A percentile compares a stretch with the other conserved stretches of the same genome.
These are phyloP conservation scores for Solanum hybrid DNA, from an alignment of 305 asterid species.

Conservation along the genomic window DNA sequence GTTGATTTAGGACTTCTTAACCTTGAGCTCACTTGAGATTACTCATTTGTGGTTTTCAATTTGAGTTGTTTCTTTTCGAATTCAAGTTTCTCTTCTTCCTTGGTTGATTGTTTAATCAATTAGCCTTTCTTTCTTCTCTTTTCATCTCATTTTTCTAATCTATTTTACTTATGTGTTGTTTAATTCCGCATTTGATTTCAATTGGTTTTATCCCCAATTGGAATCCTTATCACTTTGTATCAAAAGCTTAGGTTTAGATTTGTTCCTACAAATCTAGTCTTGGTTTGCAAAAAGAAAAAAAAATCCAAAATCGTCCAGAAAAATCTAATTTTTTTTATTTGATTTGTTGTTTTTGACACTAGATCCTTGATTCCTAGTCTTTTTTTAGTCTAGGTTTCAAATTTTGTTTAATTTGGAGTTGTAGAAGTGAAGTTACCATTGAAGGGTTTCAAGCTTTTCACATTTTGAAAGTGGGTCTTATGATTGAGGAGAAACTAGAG, in stretches of 20 bases:
- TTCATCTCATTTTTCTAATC: no score
- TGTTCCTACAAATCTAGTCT: not conserved
- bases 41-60: no score
- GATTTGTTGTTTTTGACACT: not conserved
- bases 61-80: not conserved
- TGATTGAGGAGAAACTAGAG: not conserved
- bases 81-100: not conserved
- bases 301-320: no score
- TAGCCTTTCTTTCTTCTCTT: not conserved
- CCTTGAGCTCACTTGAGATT: not conserved
- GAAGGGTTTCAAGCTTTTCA: not conserved
- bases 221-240: not conserved
- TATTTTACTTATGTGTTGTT: not conserved
- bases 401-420: not conserved
- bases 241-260: not conserved
- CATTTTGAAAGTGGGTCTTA: not conserved
- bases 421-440: not conserved
- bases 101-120: not conserved
- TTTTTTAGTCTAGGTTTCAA: not conserved
- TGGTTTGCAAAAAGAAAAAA: not conserved
- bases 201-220: not conserved
- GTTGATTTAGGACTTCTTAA: not conserved
- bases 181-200: not conserved
- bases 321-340: no score
- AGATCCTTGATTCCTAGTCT: not conserved